Evolutionary conservation across 768 basidiomycete species (phyloP).

Genomic region (Brasilioporus rufonigricans): DNA sequence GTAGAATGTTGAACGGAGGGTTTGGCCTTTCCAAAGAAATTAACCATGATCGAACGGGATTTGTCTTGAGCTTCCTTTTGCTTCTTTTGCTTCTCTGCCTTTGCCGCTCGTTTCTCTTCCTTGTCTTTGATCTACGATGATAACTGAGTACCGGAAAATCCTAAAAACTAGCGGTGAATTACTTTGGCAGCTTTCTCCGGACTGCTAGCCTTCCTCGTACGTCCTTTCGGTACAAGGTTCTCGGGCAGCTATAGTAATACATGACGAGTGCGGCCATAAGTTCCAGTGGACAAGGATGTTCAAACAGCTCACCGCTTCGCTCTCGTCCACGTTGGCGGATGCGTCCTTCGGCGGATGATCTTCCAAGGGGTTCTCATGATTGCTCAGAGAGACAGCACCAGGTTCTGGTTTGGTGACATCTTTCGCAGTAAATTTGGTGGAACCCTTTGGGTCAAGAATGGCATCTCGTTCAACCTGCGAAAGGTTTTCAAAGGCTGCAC

Average conservation of each 20-base stretch:
- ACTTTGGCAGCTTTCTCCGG: conserved; percentile 47
- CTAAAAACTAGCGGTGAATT: neutral
- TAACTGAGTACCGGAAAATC: conserved; percentile 1
- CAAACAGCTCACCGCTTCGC: conserved; percentile 35
- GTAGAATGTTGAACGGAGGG: conserved; percentile 22
- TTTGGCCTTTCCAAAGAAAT: conserved; percentile 72
- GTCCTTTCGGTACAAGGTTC: conserved; percentile 32
- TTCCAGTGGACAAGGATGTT: neutral
- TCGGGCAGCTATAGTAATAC: conserved; percentile 17
- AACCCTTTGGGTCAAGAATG: conserved; percentile 53
- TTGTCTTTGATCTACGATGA: conserved; percentile 61
- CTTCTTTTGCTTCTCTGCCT: conserved; percentile 69
- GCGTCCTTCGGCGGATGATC: conserved; percentile 30
- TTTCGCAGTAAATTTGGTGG: conserved; percentile 33
- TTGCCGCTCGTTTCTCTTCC: conserved; percentile 64
- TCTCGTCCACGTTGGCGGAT: conserved; percentile 36
- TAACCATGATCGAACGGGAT: conserved; percentile 73
- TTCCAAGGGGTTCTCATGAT: neutral
- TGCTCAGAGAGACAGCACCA: conserved; percentile 1
- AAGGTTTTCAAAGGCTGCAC: conserved; percentile 52
- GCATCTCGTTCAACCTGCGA: conserved; percentile 53
- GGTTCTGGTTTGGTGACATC: conserved; percentile 28
- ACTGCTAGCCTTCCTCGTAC: conserved; percentile 52
- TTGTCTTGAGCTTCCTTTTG: conserved; percentile 67
- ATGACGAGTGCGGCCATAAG: neutral